phyloP scores from a whole-genome alignment of 192 early-diverging fungal genomes.

The Bifiguratus adelaidae region DNA sequence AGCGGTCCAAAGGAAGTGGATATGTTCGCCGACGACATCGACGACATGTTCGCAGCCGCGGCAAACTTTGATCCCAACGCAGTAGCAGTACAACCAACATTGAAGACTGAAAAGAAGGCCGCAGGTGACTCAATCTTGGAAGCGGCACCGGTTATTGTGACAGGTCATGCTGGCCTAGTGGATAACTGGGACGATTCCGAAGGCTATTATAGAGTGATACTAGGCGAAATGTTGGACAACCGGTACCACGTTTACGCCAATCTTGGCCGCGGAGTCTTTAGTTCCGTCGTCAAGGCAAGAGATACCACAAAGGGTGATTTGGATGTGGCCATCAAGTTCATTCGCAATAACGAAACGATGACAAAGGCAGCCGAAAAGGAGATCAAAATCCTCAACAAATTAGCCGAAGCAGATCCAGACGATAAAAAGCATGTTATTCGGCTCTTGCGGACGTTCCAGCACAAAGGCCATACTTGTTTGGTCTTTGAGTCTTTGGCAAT shows the following conservation, averaged over 20 bases:
- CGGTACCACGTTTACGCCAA: conserved; percentile 81
- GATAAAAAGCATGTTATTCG: conserved; percentile 86
- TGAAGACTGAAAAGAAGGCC: neutral
- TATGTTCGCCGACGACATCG: conserved; percentile 62
- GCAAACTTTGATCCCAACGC: neutral
- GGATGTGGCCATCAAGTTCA: conserved; percentile 92
- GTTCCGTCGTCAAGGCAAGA: conserved; percentile 79
- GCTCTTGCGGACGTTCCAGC: conserved; percentile 77
- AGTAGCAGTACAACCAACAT: neutral
- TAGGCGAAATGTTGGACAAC: conserved; percentile 76
- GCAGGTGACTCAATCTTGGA: neutral
- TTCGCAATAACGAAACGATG: conserved; percentile 93
- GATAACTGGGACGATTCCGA: conserved; percentile 97
- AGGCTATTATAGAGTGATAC: conserved; percentile 85
- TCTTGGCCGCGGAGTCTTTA: conserved; percentile 93
- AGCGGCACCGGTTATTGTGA: conserved; percentile 10
- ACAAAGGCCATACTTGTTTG: conserved; percentile 83
- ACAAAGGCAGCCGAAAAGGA: conserved; percentile 83
- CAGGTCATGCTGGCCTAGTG: conserved; percentile 38
- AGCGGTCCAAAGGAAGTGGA: conserved; percentile 24
- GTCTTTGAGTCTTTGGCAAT: conserved; percentile 91
- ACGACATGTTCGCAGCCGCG: conserved; percentile 61
- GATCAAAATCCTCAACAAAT: conserved; percentile 76
- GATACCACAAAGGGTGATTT: conserved; percentile 59
- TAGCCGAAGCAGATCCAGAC: conserved; percentile 75